Base-by-base conservation (phyloP, 2,329 filamentous ascomycete species). In the Fusarium sp. region DNA sequence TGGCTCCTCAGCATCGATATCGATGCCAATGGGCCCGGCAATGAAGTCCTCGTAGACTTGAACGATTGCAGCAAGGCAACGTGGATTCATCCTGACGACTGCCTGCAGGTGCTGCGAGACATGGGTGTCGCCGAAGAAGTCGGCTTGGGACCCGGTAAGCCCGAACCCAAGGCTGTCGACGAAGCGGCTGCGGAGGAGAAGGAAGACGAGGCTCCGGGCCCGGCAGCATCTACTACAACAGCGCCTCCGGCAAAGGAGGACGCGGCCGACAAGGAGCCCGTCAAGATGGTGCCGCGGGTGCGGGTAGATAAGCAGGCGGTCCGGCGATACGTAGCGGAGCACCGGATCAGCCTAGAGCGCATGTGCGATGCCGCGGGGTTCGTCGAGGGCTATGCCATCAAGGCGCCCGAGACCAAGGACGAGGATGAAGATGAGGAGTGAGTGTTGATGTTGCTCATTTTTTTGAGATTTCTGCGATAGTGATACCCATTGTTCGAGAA, bases 41-140 rank as follows among this genome's bases (percentile, higher is more conserved):
- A 62, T 64, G 79, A 90, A 78, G 79, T 85, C 6, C 83, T 95
- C 63, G 84, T 91, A 0, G 92, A 92, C 13, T 86, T 97, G 13
- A 88, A 91, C 57, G 89, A 93, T 67, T 92, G 96, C 78, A 94
- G 94, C 63, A 86, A 90, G 58, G 91, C 89, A 43, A 98, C 95
- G 1, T 97, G 94, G 86, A 97, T 98, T 81, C 87, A 93, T 65
- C 88, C 89, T 0, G 96, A 98, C 50, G 96, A 98, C 83, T 94
- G 96, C 67, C 88, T 97, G 50, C 86, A 86, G 1, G 92, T 95
- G 27, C 85, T 98, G 64, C 91, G 93, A 69, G 92, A 94, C 67
- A 98, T 98, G 94, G 92, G 89, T 10, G 85, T 97, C 39, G 86
- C 93, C 57, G 82, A 91, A 82, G 86, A 92, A 78, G 89, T 86